These are phyloP conservation scores for Penicillium soppii DNA, from an alignment of 495 filamentous ascomycete species.

Conservation along the genomic window DNA sequence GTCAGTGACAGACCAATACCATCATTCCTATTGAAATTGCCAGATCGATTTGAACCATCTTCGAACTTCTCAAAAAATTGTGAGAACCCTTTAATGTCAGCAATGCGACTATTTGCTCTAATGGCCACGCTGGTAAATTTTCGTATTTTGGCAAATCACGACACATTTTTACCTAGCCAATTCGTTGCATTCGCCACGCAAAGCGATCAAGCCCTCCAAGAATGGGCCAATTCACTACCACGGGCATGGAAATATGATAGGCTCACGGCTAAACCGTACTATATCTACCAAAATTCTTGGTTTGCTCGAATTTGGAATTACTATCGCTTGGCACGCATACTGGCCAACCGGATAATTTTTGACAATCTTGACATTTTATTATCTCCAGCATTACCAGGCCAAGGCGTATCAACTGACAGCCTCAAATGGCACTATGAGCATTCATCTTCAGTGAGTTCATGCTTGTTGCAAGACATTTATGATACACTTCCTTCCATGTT, in stretches of 20 bases:
- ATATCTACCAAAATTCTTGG: neutral
- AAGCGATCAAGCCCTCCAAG: neutral
- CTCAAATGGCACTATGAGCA: neutral
- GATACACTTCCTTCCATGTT: neutral
- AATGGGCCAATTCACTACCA: neutral
- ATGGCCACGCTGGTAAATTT: neutral
- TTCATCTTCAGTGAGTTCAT: neutral
- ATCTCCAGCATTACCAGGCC: neutral
- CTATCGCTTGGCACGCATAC: neutral
- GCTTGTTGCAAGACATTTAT: neutral
- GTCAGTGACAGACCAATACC: neutral
- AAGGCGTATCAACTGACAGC: neutral
- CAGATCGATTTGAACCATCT: neutral
- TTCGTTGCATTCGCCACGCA: neutral
- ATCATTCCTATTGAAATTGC: neutral
- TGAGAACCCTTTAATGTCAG: neutral
- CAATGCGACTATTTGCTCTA: neutral
- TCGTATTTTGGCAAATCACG: neutral
- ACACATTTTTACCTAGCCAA: neutral
- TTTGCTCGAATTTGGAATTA: neutral
- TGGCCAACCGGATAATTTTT: neutral
- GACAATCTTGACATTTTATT: neutral
- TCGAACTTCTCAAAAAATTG: neutral
- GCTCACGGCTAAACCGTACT: neutral
- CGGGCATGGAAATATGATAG: neutral